phyloP scores from a whole-genome alignment of 495 filamentous ascomycete genomes.

The Penicilliopsis zonata region DNA sequence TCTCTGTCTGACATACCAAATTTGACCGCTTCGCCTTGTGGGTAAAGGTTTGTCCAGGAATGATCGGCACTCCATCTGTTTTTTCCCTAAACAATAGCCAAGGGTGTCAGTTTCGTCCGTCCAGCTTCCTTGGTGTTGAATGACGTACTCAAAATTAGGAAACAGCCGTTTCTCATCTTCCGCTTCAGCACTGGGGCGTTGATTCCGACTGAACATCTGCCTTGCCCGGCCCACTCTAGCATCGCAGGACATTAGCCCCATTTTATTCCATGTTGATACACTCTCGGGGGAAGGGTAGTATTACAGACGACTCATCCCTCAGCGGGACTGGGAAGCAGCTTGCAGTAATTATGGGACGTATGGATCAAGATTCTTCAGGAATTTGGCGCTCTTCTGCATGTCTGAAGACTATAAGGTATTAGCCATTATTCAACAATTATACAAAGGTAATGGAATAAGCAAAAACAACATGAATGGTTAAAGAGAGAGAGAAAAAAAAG shows the following conservation, averaged over 20 bases:
- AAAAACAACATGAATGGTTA: too few species aligned
- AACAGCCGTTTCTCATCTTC: slow-evolving; percentile 16
- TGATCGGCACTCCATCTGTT: slow-evolving; percentile 9
- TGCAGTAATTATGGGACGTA: slow-evolving; percentile 16
- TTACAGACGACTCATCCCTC: slow-evolving; percentile 20
- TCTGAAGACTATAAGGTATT: slow-evolving; percentile 1
- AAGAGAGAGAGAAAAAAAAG: too few species aligned
- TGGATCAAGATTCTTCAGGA: slow-evolving; percentile 7
- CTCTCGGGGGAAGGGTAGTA: slow-evolving; percentile 9
- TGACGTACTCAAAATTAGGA: slow-evolving; percentile 6
- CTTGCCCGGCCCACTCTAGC: slow-evolving; percentile 5
- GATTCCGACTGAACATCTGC: slow-evolving; percentile 12
- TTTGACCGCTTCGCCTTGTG: background rate
- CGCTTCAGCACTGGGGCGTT: slow-evolving; percentile 4
- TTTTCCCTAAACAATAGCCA: slow-evolving; percentile 5
- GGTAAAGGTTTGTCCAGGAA: slow-evolving; percentile 9
- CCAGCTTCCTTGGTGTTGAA: background rate
- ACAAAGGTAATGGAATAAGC: too few species aligned
- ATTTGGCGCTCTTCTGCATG: slow-evolving; percentile 16
- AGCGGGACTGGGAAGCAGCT: slow-evolving; percentile 9
- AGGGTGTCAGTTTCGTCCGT: slow-evolving; percentile 3
- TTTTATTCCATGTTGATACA: background rate
- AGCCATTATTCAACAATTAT: too few species aligned
- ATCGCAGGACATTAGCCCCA: background rate
- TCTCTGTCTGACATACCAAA: too few species aligned